phyloP scores from a whole-genome alignment of 352 stramenopile genomes.

The Phytophthora pluvialis region DNA sequence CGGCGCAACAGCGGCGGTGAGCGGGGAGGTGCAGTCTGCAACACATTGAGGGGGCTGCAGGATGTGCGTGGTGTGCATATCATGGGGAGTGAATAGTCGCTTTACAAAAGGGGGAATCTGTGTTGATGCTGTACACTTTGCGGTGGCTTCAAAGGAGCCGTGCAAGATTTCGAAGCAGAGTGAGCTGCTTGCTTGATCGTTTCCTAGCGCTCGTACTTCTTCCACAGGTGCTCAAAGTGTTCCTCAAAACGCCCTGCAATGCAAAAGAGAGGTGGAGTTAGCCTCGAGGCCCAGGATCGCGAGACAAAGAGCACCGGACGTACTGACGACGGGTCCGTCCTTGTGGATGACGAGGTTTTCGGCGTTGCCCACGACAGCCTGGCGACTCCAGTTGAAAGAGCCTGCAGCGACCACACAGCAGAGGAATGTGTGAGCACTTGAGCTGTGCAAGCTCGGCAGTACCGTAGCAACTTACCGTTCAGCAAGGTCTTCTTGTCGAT shows the following conservation, averaged over 20 bases:
- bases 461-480: constrained; percentile 43
- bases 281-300: background rate
- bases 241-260: constrained; percentile 56
- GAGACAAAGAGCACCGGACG: background rate
- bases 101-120: background rate
- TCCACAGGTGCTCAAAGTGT: constrained; percentile 71
- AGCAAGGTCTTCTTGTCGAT: constrained; percentile 67
- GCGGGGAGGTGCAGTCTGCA: background rate
- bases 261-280: constrained; percentile 4
- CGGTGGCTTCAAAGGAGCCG: background rate
- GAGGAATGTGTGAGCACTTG: background rate
- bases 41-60: background rate
- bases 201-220: constrained; percentile 52
- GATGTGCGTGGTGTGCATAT: too few species aligned
- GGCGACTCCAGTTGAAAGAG: constrained; percentile 81
- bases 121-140: constrained; percentile 9
- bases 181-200: background rate
- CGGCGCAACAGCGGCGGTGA: constrained; percentile 27
- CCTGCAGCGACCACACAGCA: constrained; percentile 23
- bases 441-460: background rate
- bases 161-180: background rate
- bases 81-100: too few species aligned
- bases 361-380: constrained; percentile 65
- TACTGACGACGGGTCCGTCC: constrained; percentile 61
- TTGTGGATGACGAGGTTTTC: constrained; percentile 71